These are phyloP conservation scores for Boletus albobrunnescens DNA, from an alignment of 1,284 basidiomycete species.

Conservation along the genomic window DNA sequence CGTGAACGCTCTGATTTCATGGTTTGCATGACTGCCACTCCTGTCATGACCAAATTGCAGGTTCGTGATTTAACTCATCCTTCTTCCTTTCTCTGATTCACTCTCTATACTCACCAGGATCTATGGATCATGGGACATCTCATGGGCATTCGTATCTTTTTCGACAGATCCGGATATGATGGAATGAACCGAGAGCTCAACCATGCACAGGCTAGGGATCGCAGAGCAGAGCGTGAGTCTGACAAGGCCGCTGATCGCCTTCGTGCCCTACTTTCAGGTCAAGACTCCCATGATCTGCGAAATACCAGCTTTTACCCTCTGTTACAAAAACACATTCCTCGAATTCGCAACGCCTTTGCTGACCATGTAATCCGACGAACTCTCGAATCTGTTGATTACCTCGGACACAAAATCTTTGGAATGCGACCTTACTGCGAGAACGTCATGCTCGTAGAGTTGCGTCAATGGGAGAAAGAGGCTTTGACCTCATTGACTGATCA, in stretches of 20 bases:
- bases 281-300: not conserved
- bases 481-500: not conserved
- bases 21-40: not conserved
- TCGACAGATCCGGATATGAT: not conserved
- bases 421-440: not conserved
- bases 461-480: not conserved
- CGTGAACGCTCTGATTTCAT: too few relatives aligned
- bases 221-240: not conserved
- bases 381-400: not conserved
- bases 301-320: not conserved
- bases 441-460: too few relatives aligned
- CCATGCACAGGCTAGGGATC: not conserved
- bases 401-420: not conserved
- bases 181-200: not conserved
- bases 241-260: not conserved
- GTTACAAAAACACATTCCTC: not conserved
- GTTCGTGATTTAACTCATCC: too few relatives aligned
- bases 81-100: too few relatives aligned
- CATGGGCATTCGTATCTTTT: not conserved
- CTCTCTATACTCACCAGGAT: too few relatives aligned
- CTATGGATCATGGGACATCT: slow-evolving; percentile 8
- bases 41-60: slow-evolving; percentile 7
- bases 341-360: not conserved
- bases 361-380: not conserved
- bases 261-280: not conserved